Conservation (phyloP, 2,329 filamentous ascomycete species). For the Esteya vermicola region DNA sequence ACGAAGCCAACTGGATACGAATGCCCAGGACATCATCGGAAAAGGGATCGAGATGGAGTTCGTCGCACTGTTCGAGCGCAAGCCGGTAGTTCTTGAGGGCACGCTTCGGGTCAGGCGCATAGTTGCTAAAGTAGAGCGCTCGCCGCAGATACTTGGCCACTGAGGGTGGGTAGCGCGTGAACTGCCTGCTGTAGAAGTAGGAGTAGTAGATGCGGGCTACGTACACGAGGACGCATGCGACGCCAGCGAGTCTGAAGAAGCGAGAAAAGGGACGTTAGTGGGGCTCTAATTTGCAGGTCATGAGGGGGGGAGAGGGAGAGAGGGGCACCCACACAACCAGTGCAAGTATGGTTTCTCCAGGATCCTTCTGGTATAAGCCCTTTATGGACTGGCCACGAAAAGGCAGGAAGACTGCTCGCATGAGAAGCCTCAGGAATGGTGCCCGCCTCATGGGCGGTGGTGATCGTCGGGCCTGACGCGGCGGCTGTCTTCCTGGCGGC, state of each 20-base stretch:
- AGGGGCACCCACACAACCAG: constrained; percentile 23
- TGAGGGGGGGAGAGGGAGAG: neutral
- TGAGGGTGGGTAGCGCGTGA: constrained; percentile 48
- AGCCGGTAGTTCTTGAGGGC: constrained; percentile 75
- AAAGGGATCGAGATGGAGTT: constrained; percentile 70
- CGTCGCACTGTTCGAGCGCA: constrained; percentile 59
- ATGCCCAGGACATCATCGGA: constrained; percentile 85
- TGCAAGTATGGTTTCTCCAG: constrained; percentile 27
- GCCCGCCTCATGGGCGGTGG: too few relatives aligned
- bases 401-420: constrained; percentile 19
- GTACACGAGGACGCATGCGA: constrained; percentile 21
- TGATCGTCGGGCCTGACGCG: too few relatives aligned
- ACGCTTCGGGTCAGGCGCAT: constrained; percentile 56
- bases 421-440: constrained; percentile 16
- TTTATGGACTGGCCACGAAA: constrained; percentile 23
- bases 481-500: neutral
- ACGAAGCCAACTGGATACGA: constrained; percentile 63
- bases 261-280: neutral
- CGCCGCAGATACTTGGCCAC: constrained; percentile 67
- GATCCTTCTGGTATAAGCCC: constrained; percentile 25
- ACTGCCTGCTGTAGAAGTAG: constrained; percentile 40
- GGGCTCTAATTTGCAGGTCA: too few relatives aligned
- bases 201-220: constrained; percentile 32
- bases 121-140: constrained; percentile 77
- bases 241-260: constrained; percentile 19